phyloP scores from a whole-genome alignment of 345 rosid genomes.

The Pistacia integerrima region DNA sequence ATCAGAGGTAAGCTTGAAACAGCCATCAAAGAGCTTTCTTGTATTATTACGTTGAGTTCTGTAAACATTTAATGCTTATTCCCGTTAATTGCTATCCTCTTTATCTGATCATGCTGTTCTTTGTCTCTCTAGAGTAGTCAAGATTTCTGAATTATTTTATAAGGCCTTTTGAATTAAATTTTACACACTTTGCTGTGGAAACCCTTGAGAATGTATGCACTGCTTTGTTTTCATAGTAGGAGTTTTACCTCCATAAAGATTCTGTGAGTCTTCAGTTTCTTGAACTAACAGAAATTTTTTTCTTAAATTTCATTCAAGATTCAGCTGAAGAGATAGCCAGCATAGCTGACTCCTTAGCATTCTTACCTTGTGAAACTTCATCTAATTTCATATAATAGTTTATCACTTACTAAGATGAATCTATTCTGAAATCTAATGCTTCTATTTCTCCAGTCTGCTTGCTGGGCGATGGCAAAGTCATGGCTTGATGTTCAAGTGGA shows the following conservation, averaged over 20 bases:
- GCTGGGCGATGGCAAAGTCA: slow-evolving; percentile 98
- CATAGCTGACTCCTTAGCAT: background rate
- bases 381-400: background rate
- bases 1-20: slow-evolving; percentile 63
- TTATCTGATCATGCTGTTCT: background rate
- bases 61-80: background rate
- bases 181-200: slow-evolving; percentile 12
- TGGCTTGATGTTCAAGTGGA: slow-evolving; percentile 99
- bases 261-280: background rate
- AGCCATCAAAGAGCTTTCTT: background rate
- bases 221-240: background rate
- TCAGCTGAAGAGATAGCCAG: background rate
- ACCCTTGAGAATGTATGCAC: background rate
- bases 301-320: background rate
- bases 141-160: slow-evolving; percentile 5
- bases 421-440: background rate
- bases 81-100: background rate
- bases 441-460: slow-evolving; percentile 71
- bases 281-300: slow-evolving; percentile 14
- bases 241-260: background rate
- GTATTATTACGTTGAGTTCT: background rate
- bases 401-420: background rate
- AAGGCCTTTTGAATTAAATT: slow-evolving; percentile 4
- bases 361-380: background rate
- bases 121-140: background rate